These are phyloP conservation scores for Pisolithus microcarpus DNA, from an alignment of 768 basidiomycete species.

Conservation along the genomic window DNA sequence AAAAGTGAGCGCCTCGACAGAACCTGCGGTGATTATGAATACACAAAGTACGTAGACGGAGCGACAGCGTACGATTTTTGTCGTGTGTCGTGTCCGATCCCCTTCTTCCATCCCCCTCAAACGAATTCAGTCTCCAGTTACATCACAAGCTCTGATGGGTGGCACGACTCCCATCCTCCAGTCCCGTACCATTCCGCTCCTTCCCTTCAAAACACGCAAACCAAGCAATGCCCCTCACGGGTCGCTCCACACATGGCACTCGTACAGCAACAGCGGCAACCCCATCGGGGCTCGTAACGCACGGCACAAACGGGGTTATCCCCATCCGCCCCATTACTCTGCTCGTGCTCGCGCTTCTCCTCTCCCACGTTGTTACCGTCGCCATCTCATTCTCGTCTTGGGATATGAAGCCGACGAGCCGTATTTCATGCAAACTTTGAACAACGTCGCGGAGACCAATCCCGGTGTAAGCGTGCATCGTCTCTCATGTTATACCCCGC, in stretches of 20 bases:
- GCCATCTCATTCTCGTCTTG: slow-evolving; percentile 42
- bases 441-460: slow-evolving; percentile 32
- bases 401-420: slow-evolving; percentile 37
- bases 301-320: slow-evolving; percentile 13
- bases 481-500: neutral
- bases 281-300: too few species aligned
- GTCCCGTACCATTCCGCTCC: neutral
- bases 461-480: slow-evolving; percentile 37
- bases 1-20: too few species aligned
- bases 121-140: too few species aligned
- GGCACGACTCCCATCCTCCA: slow-evolving; percentile 8
- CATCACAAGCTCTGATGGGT: slow-evolving; percentile 9
- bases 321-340: slow-evolving; percentile 22
- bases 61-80: too few species aligned
- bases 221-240: too few species aligned
- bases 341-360: slow-evolving; percentile 32
- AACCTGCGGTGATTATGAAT: too few species aligned
- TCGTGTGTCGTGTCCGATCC: too few species aligned
- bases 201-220: too few species aligned
- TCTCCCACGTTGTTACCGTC: slow-evolving; percentile 43
- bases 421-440: slow-evolving; percentile 33
- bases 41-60: too few species aligned
- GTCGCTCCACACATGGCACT: too few species aligned
- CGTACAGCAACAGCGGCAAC: too few species aligned
- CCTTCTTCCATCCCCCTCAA: too few species aligned